Percentiles rank a stretch among this genome's conserved stretches.
phyloP scores from a whole-genome alignment of 1,284 basidiomycete species.

The Cryptococcus sp. region DNA sequence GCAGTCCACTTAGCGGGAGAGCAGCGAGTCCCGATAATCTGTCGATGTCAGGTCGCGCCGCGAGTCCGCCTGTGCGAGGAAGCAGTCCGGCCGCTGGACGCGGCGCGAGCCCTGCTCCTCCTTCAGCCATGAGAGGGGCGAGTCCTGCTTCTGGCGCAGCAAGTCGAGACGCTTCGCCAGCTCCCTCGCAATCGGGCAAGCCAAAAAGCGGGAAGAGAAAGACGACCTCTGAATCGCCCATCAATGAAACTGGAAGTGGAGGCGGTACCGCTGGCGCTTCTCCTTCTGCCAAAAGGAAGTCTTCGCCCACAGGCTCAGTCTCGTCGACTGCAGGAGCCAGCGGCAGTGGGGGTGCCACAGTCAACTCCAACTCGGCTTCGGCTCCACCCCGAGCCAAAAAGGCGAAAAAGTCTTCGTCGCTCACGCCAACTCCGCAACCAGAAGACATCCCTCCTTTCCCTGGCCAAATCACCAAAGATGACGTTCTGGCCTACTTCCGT shows the following conservation, averaged over 20 bases:
- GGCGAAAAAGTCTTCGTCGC: constrained; percentile 56
- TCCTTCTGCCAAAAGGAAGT: constrained; percentile 19
- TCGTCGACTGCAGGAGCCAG: neutral
- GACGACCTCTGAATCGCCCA: constrained; percentile 21
- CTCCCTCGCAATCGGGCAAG: constrained; percentile 10
- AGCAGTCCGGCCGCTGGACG: constrained; percentile 13
- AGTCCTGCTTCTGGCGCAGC: constrained; percentile 16
- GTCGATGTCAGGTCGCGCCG: constrained; percentile 4
- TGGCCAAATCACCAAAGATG: constrained; percentile 39
- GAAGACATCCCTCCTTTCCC: constrained; percentile 32
- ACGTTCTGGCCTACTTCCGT: constrained; percentile 42
- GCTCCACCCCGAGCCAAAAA: constrained; percentile 8
- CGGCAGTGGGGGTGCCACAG: constrained; percentile 1
- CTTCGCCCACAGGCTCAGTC: constrained; percentile 5
- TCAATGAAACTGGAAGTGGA: constrained; percentile 3
- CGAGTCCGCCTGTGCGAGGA: constrained; percentile 11
- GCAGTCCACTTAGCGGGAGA: constrained; percentile 18
- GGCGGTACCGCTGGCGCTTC: constrained; percentile 4
- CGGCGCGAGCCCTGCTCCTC: constrained; percentile 19
- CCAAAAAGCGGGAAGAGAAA: constrained; percentile 8
- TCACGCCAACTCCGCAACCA: constrained; percentile 36
- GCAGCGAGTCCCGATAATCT: constrained; percentile 13
- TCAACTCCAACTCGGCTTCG: constrained; percentile 12
- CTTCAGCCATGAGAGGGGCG: constrained; percentile 4
- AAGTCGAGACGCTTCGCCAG: constrained; percentile 25